These are phyloP conservation scores for Termitomyces titanicus DNA, from an alignment of 768 basidiomycete genomes.

Conservation along the genomic window DNA sequence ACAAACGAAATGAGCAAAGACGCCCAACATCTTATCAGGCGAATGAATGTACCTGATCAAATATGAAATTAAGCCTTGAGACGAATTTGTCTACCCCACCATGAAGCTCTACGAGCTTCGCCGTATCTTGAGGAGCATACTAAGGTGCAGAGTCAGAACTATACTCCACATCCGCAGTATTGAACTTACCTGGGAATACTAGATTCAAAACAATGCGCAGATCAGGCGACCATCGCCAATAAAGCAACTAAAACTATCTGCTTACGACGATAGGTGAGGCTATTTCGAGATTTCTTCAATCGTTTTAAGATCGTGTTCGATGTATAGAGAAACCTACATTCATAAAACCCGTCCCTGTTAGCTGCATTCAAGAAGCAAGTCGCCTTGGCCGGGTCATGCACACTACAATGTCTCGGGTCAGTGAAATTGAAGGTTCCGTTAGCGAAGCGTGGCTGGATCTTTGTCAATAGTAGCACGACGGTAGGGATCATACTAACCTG, in stretches of 20 bases:
- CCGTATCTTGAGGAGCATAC: slow-evolving; percentile 66
- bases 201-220: not conserved
- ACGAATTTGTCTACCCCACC: slow-evolving; percentile 55
- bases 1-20: not conserved
- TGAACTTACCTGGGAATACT: slow-evolving; percentile 51
- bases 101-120: slow-evolving; percentile 57
- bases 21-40: not conserved
- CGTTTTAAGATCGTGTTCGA: not conserved
- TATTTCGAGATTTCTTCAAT: slow-evolving; percentile 6
- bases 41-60: slow-evolving; percentile 40
- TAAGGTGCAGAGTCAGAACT: slow-evolving; percentile 19
- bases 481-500: slow-evolving; percentile 35
- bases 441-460: slow-evolving; percentile 44
- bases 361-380: slow-evolving; percentile 59
- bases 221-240: not conserved
- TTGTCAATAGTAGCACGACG: not conserved
- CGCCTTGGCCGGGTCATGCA: slow-evolving; percentile 52
- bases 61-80: slow-evolving; percentile 52
- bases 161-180: not conserved
- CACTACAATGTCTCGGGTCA: slow-evolving; percentile 64
- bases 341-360: slow-evolving; percentile 62
- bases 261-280: slow-evolving; percentile 56
- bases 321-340: slow-evolving; percentile 26
- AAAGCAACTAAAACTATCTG: not conserved
- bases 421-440: slow-evolving; percentile 62